Conservation (phyloP, 1,284 basidiomycete genomes). For the Apiotrichum domesticum region DNA sequence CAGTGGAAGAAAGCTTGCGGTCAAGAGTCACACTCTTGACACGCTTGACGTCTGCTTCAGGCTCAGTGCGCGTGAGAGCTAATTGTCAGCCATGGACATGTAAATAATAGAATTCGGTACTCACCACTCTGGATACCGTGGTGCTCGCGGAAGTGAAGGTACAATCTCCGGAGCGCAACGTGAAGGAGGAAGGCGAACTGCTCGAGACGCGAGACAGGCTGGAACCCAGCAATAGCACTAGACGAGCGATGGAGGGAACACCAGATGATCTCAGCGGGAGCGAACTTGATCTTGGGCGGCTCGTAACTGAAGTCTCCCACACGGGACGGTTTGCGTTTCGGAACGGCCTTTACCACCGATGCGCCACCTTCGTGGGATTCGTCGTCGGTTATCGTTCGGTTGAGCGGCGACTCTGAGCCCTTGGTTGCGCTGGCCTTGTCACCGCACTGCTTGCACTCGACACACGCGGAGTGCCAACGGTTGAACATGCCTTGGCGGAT, state of each 20-base stretch:
- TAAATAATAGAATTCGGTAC: slow-evolving; percentile 2
- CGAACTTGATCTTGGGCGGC: slow-evolving; percentile 39
- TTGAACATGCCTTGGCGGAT: slow-evolving; percentile 86
- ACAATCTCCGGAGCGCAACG: slow-evolving; percentile 87
- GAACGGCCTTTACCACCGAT: neutral
- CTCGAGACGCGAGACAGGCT: slow-evolving; percentile 86
- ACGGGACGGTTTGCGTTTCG: slow-evolving; percentile 59
- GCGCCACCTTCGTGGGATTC: slow-evolving; percentile 18
- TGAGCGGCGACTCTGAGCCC: slow-evolving; percentile 14
- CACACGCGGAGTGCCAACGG: slow-evolving; percentile 91
- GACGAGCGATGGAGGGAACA: slow-evolving; percentile 71
- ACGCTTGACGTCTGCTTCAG: slow-evolving; percentile 79
- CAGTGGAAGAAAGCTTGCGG: slow-evolving; percentile 82
- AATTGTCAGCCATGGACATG: neutral
- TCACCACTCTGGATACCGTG: slow-evolving; percentile 66
- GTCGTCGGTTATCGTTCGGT: slow-evolving; percentile 3
- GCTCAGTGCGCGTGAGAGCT: slow-evolving; percentile 16
- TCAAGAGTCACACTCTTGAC: slow-evolving; percentile 89
- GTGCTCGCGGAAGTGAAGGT: slow-evolving; percentile 82
- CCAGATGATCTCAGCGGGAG: slow-evolving; percentile 50
- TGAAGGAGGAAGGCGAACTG: slow-evolving; percentile 97
- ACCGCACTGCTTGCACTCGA: slow-evolving; percentile 75
- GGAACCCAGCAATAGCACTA: slow-evolving; percentile 69
- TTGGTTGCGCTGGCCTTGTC: slow-evolving; percentile 58
- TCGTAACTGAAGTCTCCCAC: slow-evolving; percentile 71